Evolutionary conservation across 2,329 filamentous ascomycete species (phyloP).

Genomic region (Furcasterigmium furcatum): DNA sequence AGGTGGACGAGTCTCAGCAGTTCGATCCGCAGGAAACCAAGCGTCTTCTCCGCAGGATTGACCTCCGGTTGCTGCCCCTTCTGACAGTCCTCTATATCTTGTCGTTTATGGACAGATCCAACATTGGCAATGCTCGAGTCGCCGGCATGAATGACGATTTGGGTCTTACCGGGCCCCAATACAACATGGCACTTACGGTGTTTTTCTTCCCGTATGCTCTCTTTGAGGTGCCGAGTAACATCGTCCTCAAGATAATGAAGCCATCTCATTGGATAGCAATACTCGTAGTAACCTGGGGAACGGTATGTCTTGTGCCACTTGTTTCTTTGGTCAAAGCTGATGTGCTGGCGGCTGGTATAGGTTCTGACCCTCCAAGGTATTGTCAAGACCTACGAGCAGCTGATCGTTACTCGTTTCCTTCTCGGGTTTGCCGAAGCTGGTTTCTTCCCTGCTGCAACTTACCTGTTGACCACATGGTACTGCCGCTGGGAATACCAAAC

Average conservation of each 20-base stretch:
- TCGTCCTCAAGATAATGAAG: constrained; percentile 10
- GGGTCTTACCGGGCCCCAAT: constrained; percentile 53
- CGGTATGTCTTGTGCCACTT: constrained; percentile 20
- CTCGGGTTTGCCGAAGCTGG: constrained; percentile 52
- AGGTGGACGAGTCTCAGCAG: no score
- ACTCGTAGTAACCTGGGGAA: constrained; percentile 30
- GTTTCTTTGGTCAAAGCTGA: constrained; percentile 24
- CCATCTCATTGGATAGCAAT: background rate
- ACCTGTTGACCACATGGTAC: constrained; percentile 24
- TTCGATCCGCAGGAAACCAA: no score
- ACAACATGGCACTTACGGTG: constrained; percentile 53
- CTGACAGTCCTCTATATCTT: constrained; percentile 55
- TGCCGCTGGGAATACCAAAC: constrained; percentile 21
- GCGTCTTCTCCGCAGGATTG: constrained; percentile 21
- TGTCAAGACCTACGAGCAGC: constrained; percentile 17
- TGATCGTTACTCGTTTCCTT: constrained; percentile 46
- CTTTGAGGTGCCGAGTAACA: constrained; percentile 24
- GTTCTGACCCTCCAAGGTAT: constrained; percentile 38
- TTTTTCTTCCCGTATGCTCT: constrained; percentile 59
- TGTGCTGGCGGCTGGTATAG: constrained; percentile 38
- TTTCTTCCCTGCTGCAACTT: constrained; percentile 32
- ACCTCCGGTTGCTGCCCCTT: constrained; percentile 36
- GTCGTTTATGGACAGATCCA: constrained; percentile 54
- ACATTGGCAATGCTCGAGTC: constrained; percentile 50
- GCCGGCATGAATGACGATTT: constrained; percentile 28